A percentile compares a stretch with the other conserved stretches of the same genome.
Evolutionary conservation across 495 filamentous ascomycete species (phyloP).

Genomic region (Diplogelasinospora grovesii): DNA sequence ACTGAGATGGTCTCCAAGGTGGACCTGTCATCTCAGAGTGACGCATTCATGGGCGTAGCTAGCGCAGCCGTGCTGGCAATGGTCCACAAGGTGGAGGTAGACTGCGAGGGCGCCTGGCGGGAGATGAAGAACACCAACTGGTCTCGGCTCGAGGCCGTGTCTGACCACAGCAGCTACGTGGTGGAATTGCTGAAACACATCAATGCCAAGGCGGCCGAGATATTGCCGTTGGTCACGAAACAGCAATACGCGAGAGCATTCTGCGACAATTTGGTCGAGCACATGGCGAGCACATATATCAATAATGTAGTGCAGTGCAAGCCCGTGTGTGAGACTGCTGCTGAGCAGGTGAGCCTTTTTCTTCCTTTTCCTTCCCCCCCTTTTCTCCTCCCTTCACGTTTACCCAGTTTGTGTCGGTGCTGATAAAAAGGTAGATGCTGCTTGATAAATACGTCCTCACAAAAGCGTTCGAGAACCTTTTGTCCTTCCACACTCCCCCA

Average conservation of each 20-base stretch:
- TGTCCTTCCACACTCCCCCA: slow-evolving; percentile 48
- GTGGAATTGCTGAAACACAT: slow-evolving; percentile 67
- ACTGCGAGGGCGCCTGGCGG: slow-evolving; percentile 80
- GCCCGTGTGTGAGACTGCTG: slow-evolving; percentile 86
- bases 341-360: slow-evolving; percentile 87
- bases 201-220: slow-evolving; percentile 62
- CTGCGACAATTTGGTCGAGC: slow-evolving; percentile 87
- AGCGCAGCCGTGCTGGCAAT: slow-evolving; percentile 79
- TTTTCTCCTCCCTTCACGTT: neutral
- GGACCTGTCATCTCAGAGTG: slow-evolving; percentile 85
- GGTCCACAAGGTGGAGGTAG: slow-evolving; percentile 73
- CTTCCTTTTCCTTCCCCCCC: neutral
- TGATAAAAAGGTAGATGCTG: slow-evolving; percentile 62
- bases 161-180: slow-evolving; percentile 91
- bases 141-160: slow-evolving; percentile 89
- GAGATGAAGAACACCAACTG: slow-evolving; percentile 98
- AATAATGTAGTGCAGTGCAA: slow-evolving; percentile 78
- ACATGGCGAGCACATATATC: slow-evolving; percentile 71
- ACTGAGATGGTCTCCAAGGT: slow-evolving; percentile 64
- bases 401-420: no score
- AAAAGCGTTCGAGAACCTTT: slow-evolving; percentile 65
- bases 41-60: slow-evolving; percentile 92
- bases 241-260: slow-evolving; percentile 91
- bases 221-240: slow-evolving; percentile 75
- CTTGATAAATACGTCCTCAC: slow-evolving; percentile 90